Evolutionary conservation across 169 alveolate species (phyloP), one percentile per base, ranked within the genome.

Genomic region (Perkinsus marinus): DNA sequence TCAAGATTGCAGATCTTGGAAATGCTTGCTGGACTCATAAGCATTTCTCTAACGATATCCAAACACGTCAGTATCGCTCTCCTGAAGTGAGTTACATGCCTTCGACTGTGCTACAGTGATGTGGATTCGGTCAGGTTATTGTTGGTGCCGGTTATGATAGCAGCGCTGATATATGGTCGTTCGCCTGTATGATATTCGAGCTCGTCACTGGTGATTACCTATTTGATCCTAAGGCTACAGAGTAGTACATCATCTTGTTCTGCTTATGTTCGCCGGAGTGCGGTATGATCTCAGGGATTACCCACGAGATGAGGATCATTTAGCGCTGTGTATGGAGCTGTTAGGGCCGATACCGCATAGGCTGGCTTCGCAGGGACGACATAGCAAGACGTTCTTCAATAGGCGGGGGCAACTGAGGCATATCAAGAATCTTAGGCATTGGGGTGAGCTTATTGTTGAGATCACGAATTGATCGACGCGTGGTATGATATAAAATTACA

Each of bases 141-240:
- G 93, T 98, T 92, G 98, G 99, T 39, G 95, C 98, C 19, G 98
- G 98, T 34, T 99, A 98, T 92, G 97, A 97, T 91, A 95, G 97
- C 92, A 95, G 99, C 41, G 99, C 99, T 3, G 99, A 99, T 93
- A 95, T 99, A 2, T 99, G 99, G 99, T 96, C 99, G 39, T 96
- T 98, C 92, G 99, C 99, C 17, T 99, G 99, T 93, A 98, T 98
- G 96, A 95, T 99, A 43, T 99, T 98, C 95, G 99, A 99, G 95
- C 94, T 98, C 93, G 95, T 98, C 43, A 99, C 99, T 5, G 99
- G 99, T 26, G 99, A 98, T 89, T 98, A 98, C 79, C 95, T 99
- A 68, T 99, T 99, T 94, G 99, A 98, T 92, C 99, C 99, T 0
- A 96, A 98, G 92, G 96, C 96, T 39, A 96, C 97, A 39, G 97